These are phyloP conservation scores for Cryptococcus jaspeensis DNA, from an alignment of 1,284 basidiomycete genomes.

Conservation along the genomic window DNA sequence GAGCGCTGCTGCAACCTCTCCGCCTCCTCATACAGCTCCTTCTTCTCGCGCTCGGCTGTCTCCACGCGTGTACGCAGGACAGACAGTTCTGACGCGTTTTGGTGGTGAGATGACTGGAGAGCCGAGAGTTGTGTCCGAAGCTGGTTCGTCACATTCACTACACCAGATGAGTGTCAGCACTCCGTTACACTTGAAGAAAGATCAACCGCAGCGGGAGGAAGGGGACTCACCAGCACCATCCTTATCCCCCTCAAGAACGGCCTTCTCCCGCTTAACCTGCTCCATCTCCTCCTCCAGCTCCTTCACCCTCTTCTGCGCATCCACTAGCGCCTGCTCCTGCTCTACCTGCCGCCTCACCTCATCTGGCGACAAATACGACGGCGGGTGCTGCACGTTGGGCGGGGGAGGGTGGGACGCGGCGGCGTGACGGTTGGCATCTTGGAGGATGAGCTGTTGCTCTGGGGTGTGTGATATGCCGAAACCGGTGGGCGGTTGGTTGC, in stretches of 20 bases:
- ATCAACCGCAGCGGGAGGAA: not conserved
- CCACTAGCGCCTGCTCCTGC: slow-evolving; percentile 45
- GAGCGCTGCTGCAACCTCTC: slow-evolving; percentile 39
- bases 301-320: slow-evolving; percentile 35
- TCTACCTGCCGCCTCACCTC: slow-evolving; percentile 47
- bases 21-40: slow-evolving; percentile 42
- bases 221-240: slow-evolving; percentile 35
- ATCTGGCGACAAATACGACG: slow-evolving; percentile 7
- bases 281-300: slow-evolving; percentile 36
- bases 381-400: not conserved
- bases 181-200: not conserved
- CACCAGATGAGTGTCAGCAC: not conserved
- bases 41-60: slow-evolving; percentile 45
- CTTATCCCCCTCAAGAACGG: slow-evolving; percentile 25
- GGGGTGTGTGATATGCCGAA: no score
- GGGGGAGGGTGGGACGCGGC: not conserved
- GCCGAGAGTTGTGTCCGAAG: slow-evolving; percentile 40
- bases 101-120: slow-evolving; percentile 36
- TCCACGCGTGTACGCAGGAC: slow-evolving; percentile 39
- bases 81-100: slow-evolving; percentile 33
- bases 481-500: no score
- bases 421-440: not conserved
- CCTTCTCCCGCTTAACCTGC: slow-evolving; percentile 33
- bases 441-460: not conserved
- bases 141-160: slow-evolving; percentile 39